Evolutionary conservation across 2,329 filamentous ascomycete genomes (phyloP).

Genomic region (Exophiala oligosperma): DNA sequence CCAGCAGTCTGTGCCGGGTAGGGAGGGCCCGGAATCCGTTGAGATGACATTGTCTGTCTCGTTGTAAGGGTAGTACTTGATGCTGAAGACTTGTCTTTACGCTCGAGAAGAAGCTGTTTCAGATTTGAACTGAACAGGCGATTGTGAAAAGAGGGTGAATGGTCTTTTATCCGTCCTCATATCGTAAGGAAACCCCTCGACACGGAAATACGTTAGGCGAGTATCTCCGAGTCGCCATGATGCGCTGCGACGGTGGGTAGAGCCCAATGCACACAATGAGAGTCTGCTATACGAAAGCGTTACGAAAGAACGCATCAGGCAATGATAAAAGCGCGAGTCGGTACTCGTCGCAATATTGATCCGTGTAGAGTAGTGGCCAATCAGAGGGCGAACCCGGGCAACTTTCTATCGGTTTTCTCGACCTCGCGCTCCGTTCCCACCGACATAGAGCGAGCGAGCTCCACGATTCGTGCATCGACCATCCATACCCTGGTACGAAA

Average conservation of each 20-base stretch:
- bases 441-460: not conserved
- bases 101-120: not conserved
- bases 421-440: not conserved
- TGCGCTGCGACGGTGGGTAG: not conserved
- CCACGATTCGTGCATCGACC: not conserved
- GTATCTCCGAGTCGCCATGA: not conserved
- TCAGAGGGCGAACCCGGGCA: not conserved
- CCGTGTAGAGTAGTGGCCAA: not conserved
- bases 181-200: not conserved
- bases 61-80: not conserved
- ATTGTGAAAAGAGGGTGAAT: not conserved
- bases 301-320: not conserved
- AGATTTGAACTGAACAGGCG: not conserved
- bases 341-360: not conserved
- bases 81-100: too few species aligned
- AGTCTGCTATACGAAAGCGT: not conserved
- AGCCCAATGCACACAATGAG: not conserved
- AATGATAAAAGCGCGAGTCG: not conserved
- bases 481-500: too few species aligned
- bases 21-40: conserved; percentile 44
- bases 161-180: conserved; percentile 1
- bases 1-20: conserved; percentile 35
- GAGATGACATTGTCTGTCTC: not conserved
- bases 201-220: not conserved
- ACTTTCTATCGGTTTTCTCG: not conserved